Conservation (phyloP, 164 flowering plant species). For the Nymphaea thermarum region DNA sequence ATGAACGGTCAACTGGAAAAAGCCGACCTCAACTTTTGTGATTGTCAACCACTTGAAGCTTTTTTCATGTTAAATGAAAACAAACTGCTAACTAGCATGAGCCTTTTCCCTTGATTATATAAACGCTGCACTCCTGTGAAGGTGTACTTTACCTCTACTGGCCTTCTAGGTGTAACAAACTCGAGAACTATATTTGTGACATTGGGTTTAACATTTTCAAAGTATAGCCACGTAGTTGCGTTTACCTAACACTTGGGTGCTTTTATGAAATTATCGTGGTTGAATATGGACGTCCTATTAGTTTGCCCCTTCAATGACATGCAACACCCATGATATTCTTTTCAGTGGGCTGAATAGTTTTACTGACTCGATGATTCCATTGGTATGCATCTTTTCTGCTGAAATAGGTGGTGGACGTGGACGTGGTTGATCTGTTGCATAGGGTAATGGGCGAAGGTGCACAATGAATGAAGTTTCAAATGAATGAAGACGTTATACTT, state of each 20-base stretch:
- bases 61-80: not conserved
- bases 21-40: not conserved
- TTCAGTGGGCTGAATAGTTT: not conserved
- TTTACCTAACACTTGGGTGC: too few relatives aligned
- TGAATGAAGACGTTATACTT: not conserved
- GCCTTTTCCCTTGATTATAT: not conserved
- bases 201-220: too few relatives aligned
- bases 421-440: constrained; percentile 22
- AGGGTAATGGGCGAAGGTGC: constrained; percentile 3
- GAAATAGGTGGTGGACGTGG: constrained; percentile 55
- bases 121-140: not conserved
- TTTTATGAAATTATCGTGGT: too few relatives aligned
- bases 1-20: not conserved
- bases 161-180: too few relatives aligned
- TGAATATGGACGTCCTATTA: too few relatives aligned
- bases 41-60: not conserved
- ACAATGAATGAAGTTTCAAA: constrained; percentile 6
- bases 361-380: not conserved
- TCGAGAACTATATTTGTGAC: too few relatives aligned
- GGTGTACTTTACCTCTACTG: too few relatives aligned
- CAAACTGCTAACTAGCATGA: not conserved
- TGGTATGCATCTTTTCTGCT: not conserved
- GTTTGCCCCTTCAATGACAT: too few relatives aligned
- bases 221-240: too few relatives aligned
- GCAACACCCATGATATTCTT: not conserved